A percentile compares a stretch with the other conserved stretches of the same genome.
Conservation (phyloP, 495 filamentous ascomycete species). For the Neurospora sp. region DNA sequence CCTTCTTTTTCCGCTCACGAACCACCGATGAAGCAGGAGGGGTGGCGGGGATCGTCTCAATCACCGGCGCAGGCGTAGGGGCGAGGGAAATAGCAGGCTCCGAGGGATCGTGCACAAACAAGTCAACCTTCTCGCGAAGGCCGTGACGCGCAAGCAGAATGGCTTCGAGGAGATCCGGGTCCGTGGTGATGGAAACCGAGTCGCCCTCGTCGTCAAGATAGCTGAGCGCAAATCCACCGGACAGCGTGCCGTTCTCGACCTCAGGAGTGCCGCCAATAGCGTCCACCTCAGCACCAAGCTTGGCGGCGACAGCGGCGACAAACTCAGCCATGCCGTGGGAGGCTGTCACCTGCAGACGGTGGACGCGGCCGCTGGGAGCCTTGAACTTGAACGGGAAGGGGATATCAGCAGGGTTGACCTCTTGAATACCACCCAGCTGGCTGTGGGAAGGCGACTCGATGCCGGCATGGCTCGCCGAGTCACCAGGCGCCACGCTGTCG, state of each 20-base stretch:
- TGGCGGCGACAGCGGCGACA: conserved; percentile 66
- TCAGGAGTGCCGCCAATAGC: conserved; percentile 72
- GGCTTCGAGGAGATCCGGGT: conserved; percentile 85
- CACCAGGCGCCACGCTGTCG: conserved; percentile 79
- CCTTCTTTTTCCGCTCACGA: conserved; percentile 48
- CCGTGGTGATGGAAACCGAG: conserved; percentile 93
- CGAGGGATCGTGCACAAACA: conserved; percentile 91
- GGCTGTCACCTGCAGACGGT: conserved; percentile 77
- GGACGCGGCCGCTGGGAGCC: conserved; percentile 89
- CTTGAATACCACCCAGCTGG: conserved; percentile 28
- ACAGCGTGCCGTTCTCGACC: conserved; percentile 68
- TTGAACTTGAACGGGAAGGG: conserved; percentile 99
- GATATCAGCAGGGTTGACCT: conserved; percentile 48
- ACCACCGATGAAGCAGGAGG: conserved; percentile 45
- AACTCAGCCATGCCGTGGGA: conserved; percentile 74
- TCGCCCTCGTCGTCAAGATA: conserved; percentile 97
- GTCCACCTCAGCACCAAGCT: conserved; percentile 80
- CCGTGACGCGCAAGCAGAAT: conserved; percentile 70
- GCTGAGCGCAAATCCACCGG: conserved; percentile 81
- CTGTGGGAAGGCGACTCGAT: conserved; percentile 66
- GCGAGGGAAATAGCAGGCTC: conserved; percentile 59
- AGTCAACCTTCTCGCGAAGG: conserved; percentile 82
- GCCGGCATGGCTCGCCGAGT: conserved; percentile 90
- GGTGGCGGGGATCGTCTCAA: conserved; percentile 29
- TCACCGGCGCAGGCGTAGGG: conserved; percentile 57